phyloP scores from a whole-genome alignment of 345 rosid genomes.

The Eucalyptus sp. region DNA sequence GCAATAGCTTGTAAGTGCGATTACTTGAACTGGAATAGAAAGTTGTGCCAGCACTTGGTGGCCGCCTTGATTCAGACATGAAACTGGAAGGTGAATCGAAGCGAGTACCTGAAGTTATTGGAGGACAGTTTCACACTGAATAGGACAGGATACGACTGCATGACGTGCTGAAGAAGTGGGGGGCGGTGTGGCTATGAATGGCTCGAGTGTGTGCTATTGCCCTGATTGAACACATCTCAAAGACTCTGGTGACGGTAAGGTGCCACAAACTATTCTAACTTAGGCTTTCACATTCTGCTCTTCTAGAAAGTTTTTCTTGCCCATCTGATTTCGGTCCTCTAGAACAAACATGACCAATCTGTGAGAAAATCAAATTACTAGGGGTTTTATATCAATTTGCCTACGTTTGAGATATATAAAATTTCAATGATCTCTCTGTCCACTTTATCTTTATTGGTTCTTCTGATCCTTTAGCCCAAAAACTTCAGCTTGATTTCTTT shows the following conservation, averaged over 20 bases:
- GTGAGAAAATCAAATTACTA: neutral
- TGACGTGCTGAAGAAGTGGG: slow-evolving; percentile 2
- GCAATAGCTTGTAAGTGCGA: slow-evolving; percentile 1
- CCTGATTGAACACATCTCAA: slow-evolving; percentile 1
- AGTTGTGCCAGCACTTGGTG: neutral
- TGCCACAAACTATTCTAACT: neutral
- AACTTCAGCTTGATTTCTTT: neutral
- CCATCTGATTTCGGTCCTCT: neutral
- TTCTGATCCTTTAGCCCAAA: neutral
- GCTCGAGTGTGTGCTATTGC: slow-evolving; percentile 4
- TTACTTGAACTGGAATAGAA: neutral
- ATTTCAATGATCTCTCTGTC: neutral
- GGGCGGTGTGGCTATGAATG: slow-evolving; percentile 15
- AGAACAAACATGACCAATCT: neutral
- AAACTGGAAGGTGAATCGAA: neutral
- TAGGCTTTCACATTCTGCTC: neutral
- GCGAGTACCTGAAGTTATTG: neutral
- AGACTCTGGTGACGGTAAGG: slow-evolving; percentile 5
- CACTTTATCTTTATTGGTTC: neutral
- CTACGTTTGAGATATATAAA: neutral
- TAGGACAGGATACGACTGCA: slow-evolving; percentile 6
- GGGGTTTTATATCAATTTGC: neutral
- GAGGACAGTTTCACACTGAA: slow-evolving; percentile 6
- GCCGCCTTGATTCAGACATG: neutral
- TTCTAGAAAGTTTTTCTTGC: neutral